phyloP scores from a whole-genome alignment of 2,329 filamentous ascomycete species.

The Aspergillus sclerotialis region DNA sequence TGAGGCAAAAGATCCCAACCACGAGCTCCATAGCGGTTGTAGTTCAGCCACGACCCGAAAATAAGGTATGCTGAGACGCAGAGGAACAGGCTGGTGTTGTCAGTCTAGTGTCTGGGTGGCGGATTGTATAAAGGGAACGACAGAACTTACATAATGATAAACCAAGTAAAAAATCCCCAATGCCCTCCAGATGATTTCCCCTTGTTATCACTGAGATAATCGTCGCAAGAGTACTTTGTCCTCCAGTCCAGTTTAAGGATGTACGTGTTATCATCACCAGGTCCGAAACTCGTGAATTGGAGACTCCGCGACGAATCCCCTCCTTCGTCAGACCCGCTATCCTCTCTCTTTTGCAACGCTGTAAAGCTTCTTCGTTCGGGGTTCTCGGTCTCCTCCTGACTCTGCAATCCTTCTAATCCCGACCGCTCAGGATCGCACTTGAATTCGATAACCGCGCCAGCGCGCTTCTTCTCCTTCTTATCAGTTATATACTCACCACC shows the following conservation, averaged over 20 bases:
- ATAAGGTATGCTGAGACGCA: constrained; percentile 84
- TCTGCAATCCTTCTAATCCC: constrained; percentile 56
- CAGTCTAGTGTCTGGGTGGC: constrained; percentile 1
- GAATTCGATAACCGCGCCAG: constrained; percentile 69
- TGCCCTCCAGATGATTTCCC: constrained; percentile 42
- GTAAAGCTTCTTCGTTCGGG: constrained; percentile 17
- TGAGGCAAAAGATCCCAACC: constrained; percentile 95
- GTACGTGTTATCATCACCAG: constrained; percentile 51
- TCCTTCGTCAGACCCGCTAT: constrained; percentile 8
- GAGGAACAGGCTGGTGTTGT: constrained; percentile 65
- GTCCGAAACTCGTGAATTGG: constrained; percentile 65
- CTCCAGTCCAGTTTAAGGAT: constrained; percentile 74
- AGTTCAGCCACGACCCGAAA: constrained; percentile 98
- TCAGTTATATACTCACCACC: constrained; percentile 49
- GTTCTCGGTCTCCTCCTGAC: constrained; percentile 20
- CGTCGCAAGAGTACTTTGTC: constrained; percentile 80
- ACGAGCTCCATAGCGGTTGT: constrained; percentile 89
- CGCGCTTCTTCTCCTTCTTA: constrained; percentile 50
- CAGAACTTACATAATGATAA: constrained; percentile 74
- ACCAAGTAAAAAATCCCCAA: constrained; percentile 98
- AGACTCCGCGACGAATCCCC: constrained; percentile 50
- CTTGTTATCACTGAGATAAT: constrained; percentile 41
- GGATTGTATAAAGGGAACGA: constrained; percentile 2
- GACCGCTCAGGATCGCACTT: constrained; percentile 67
- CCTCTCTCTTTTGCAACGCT: constrained; percentile 4